Percentiles rank a stretch among this genome's conserved stretches.
Conservation (phyloP, 768 basidiomycete species). For the Lactarius akahatsu region DNA sequence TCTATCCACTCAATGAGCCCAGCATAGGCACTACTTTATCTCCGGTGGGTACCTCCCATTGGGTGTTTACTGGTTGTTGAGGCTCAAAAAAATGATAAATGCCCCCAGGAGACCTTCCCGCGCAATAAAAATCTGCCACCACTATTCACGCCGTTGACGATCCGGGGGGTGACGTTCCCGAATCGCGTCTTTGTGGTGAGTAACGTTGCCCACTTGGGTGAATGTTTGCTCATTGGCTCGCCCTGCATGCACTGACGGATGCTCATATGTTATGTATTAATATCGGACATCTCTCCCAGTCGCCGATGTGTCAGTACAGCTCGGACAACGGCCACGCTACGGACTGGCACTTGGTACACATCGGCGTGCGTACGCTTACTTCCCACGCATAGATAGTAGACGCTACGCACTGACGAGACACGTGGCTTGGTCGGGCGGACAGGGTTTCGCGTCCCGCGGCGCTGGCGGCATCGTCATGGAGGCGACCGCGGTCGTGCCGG, state of each 20-base stretch:
- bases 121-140: constrained; percentile 53
- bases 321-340: constrained; percentile 72
- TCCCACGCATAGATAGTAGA: neutral
- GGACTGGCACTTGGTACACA: constrained; percentile 81
- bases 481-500: constrained; percentile 70
- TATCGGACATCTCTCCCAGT: constrained; percentile 36
- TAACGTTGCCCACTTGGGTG: constrained; percentile 6
- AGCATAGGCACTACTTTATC: constrained; percentile 47
- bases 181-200: constrained; percentile 71
- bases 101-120: constrained; percentile 38
- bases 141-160: constrained; percentile 64
- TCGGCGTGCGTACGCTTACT: constrained; percentile 46
- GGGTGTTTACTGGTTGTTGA: neutral
- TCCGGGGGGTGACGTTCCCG: constrained; percentile 64
- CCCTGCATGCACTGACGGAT: neutral
- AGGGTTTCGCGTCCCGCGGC: constrained; percentile 70
- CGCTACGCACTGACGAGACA: neutral
- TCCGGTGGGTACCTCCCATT: constrained; percentile 31
- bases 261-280: neutral
- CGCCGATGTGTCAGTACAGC: constrained; percentile 86
- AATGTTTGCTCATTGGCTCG: neutral
- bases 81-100: neutral
- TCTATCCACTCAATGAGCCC: constrained; percentile 61
- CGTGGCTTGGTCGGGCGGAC: neutral
- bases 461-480: constrained; percentile 70